A percentile compares a stretch with the other conserved stretches of the same genome.
Conservation (phyloP, 805 yeast species). For the Metschnikowia gelsemii region DNA sequence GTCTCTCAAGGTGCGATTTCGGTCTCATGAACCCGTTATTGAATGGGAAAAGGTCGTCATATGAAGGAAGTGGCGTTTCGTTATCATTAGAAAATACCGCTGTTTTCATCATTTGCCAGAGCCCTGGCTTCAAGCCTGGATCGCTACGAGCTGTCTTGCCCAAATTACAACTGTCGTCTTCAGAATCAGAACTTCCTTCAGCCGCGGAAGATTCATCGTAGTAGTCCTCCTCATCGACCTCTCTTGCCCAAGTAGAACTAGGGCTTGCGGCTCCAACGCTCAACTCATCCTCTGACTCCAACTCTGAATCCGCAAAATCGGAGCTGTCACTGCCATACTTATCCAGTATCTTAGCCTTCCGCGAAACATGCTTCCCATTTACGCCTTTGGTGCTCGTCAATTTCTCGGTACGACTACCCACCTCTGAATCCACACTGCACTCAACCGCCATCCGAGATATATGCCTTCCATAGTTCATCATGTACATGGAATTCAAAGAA, state of each 20-base stretch:
- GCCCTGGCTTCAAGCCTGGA: slow-evolving; percentile 19
- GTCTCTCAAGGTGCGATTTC: slow-evolving; percentile 34
- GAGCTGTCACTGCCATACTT: slow-evolving; percentile 18
- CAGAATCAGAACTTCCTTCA: slow-evolving; percentile 5
- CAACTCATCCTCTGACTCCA: slow-evolving; percentile 33
- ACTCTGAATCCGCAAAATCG: slow-evolving; percentile 35
- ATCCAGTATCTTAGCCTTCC: slow-evolving; percentile 2
- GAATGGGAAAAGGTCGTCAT: slow-evolving; percentile 73
- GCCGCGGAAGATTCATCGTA: slow-evolving; percentile 24
- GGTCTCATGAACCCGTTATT: slow-evolving; percentile 28
- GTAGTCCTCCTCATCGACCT: slow-evolving; percentile 37
- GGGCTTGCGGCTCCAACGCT: slow-evolving; percentile 21
- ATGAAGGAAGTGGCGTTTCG: slow-evolving; percentile 54
- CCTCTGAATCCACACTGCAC: slow-evolving; percentile 2
- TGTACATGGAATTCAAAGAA: slow-evolving; percentile 41
- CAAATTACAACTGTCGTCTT: background rate
- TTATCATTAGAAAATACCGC: slow-evolving; percentile 38
- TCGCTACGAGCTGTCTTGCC: background rate
- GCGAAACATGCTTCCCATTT: slow-evolving; percentile 3
- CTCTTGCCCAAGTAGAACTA: slow-evolving; percentile 13
- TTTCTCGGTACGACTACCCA: background rate
- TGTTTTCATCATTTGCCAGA: slow-evolving; percentile 46
- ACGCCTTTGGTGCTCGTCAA: background rate
- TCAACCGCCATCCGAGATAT: slow-evolving; percentile 41
- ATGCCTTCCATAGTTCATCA: slow-evolving; percentile 39